phyloP scores from a whole-genome alignment of 2,329 filamentous ascomycete genomes.

The Sporothrix schenckii region DNA sequence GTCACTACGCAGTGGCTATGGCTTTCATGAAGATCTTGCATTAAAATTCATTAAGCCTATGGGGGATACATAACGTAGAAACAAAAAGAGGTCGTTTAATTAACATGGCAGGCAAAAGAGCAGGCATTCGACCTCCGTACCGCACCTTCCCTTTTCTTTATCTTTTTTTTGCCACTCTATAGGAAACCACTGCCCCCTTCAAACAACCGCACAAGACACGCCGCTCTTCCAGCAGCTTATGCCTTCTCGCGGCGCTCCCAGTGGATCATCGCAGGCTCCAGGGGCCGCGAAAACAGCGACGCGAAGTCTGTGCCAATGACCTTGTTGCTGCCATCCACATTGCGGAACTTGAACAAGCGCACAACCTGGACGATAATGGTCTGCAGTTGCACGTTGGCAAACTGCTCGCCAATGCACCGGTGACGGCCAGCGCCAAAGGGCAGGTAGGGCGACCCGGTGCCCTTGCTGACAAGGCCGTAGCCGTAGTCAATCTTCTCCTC shows the following conservation, averaged over 20 bases:
- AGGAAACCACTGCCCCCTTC: background rate
- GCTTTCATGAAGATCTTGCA: conserved; percentile 25
- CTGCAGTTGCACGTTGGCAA: conserved; percentile 89
- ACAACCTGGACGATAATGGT: conserved; percentile 80
- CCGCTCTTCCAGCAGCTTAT: conserved; percentile 30
- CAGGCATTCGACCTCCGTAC: conserved; percentile 11
- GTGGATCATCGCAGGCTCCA: conserved; percentile 70
- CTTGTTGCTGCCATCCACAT: conserved; percentile 68
- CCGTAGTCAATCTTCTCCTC: conserved; percentile 85
- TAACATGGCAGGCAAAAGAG: conserved; percentile 11
- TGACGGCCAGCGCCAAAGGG: conserved; percentile 93
- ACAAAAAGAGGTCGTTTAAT: conserved; percentile 21
- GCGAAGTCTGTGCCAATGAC: conserved; percentile 70
- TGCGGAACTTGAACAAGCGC: conserved; percentile 77
- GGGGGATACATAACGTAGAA: conserved; percentile 18
- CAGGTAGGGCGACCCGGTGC: conserved; percentile 83
- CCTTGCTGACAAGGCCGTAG: conserved; percentile 90
- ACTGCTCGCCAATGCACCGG: conserved; percentile 95
- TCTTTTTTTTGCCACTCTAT: background rate
- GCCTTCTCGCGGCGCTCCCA: conserved; percentile 70
- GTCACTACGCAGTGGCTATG: background rate
- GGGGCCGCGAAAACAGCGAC: conserved; percentile 72
- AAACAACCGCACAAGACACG: conserved; percentile 3
- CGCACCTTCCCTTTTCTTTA: background rate
- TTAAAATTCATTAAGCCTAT: conserved; percentile 26